Percentiles rank a stretch among this genome's conserved stretches.
Evolutionary conservation across 805 yeast genomes (phyloP).

Genomic region (Starmerella scarabaei): DNA sequence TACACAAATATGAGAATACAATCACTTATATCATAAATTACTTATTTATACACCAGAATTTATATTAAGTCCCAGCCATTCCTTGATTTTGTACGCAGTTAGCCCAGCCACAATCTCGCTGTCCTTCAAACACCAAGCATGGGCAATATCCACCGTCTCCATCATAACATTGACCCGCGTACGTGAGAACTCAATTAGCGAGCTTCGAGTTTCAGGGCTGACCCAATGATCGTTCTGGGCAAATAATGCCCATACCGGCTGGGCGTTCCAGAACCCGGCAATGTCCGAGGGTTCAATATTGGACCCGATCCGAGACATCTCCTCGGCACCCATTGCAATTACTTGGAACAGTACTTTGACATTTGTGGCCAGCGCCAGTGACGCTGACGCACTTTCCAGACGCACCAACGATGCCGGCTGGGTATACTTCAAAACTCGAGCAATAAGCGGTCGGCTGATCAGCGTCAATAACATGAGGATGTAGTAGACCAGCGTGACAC

Average conservation of each 20-base stretch:
- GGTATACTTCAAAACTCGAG: not conserved
- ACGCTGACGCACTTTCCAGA: conserved; percentile 4
- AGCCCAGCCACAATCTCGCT: conserved; percentile 35
- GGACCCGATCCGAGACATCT: conserved; percentile 40
- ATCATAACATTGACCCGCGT: conserved; percentile 25
- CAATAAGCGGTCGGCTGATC: conserved; percentile 1
- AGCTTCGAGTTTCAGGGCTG: conserved; percentile 36
- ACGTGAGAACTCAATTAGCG: conserved; percentile 31
- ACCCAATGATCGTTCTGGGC: conserved; percentile 60
- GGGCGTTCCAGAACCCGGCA: conserved; percentile 38
- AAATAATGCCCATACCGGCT: conserved; percentile 42
- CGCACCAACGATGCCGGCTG: conserved; percentile 14
- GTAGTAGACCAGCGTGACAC: conserved; percentile 8
- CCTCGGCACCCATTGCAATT: conserved; percentile 45
- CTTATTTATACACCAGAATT: too few species aligned
- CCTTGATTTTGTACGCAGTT: conserved; percentile 10
- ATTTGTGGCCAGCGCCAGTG: conserved; percentile 30
- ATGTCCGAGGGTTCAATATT: conserved; percentile 26
- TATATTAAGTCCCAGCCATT: too few species aligned
- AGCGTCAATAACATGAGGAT: conserved; percentile 1
- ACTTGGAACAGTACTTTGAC: conserved; percentile 41
- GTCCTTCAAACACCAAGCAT: conserved; percentile 49
- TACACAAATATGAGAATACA: too few species aligned
- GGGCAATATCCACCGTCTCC: conserved; percentile 34
- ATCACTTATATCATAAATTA: too few species aligned